Base-by-base conservation (phyloP, 139 green algal species). In the Pleodorina starrii region DNA sequence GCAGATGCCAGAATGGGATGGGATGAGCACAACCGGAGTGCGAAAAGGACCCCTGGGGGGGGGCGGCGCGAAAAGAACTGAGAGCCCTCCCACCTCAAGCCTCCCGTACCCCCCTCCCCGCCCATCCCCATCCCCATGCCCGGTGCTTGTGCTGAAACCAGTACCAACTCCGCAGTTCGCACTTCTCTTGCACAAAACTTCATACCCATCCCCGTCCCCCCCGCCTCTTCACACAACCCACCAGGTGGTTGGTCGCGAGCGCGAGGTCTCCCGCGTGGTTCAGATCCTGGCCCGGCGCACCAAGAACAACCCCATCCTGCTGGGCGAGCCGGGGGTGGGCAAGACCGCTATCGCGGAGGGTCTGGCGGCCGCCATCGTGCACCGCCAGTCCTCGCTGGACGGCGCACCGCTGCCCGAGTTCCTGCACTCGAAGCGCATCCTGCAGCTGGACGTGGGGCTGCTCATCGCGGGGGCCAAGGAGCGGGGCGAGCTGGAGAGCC, bases 271-370 rank as follows among this genome's bases (percentile, higher is more conserved):
- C 76, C 95, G 98, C 44, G 84, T 90, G 60, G 81, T 66, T 29
- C 95, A 99, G 95, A 98, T 99, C 85, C 92, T 99, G 78, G 98
- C 95, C 23, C 90, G 96, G 16, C 92, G 95, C 85, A 95, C 91
- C 60, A 98, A 98, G 94, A 99, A 98, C 96, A 99, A 99, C 95
- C 97, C 98, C 63, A 97, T 99, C 78, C 94, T 99, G 84, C 93
- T 99, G 84, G 98, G 98, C 38, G 97, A 99, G 92, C 97, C 98
- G n/a, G 97, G 96, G 21, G 96, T 97, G 35, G 95, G 96, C 91
- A 99, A 98, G 94, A 98, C 96, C 4, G 97, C 96, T 38, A 97
- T 99, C 63, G 96, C 95, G 1, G 98, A 99, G 94, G 98, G 98
- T 35, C 90, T 99, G 63, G 97, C 98, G 1, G 86, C 91, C 73